phyloP scores from a whole-genome alignment of 768 basidiomycete genomes.

The Serendipita vermifera region DNA sequence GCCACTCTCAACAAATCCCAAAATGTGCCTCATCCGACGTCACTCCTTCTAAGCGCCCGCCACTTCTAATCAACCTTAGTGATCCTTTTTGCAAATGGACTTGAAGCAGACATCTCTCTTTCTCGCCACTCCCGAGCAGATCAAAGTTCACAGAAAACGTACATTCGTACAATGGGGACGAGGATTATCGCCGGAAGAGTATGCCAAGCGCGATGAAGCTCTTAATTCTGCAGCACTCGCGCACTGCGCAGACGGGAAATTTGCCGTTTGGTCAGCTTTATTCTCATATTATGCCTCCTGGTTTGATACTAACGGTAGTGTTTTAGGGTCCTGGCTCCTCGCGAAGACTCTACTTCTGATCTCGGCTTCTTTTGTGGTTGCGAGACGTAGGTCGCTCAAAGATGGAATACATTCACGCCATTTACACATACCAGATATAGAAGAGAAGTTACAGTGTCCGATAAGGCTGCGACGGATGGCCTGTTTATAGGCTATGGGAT shows the following conservation, averaged over 20 bases:
- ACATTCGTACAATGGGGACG: slow-evolving; percentile 33
- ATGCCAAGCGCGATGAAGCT: slow-evolving; percentile 29
- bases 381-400: slow-evolving; percentile 37
- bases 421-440: slow-evolving; percentile 23
- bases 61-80: too few species aligned
- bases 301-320: neutral
- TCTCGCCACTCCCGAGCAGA: neutral
- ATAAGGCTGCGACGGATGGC: slow-evolving; percentile 11
- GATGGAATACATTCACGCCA: neutral
- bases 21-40: too few species aligned
- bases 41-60: too few species aligned
- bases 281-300: neutral
- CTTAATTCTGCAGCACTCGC: slow-evolving; percentile 31
- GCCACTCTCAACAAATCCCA: too few species aligned
- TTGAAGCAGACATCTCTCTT: neutral
- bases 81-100: slow-evolving; percentile 20
- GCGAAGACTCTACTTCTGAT: slow-evolving; percentile 32
- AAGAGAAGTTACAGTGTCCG: slow-evolving; percentile 23
- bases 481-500: slow-evolving; percentile 37
- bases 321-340: slow-evolving; percentile 44
- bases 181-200: slow-evolving; percentile 33
- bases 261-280: slow-evolving; percentile 37
- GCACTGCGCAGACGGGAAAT: slow-evolving; percentile 32
- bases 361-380: slow-evolving; percentile 47
- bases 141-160: slow-evolving; percentile 21